Conservation (phyloP, 805 yeast species). For the Metschnikowia noctiluminum region DNA sequence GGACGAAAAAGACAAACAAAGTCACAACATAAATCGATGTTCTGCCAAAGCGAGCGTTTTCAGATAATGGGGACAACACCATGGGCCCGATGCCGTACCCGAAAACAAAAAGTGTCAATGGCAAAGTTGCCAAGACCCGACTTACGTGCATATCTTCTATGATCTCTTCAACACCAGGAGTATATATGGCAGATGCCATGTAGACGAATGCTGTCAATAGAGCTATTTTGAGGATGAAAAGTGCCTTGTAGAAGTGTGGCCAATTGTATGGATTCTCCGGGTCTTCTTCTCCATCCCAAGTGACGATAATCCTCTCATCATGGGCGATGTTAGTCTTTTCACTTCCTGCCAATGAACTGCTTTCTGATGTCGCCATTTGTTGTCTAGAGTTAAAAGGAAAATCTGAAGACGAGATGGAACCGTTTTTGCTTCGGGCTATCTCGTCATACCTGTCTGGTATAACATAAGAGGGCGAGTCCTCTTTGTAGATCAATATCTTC, state of each 20-base stretch:
- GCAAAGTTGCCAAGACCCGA: constrained; percentile 45
- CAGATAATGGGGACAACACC: constrained; percentile 57
- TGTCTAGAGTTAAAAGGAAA: neutral
- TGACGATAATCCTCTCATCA: constrained; percentile 16
- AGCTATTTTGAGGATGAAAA: constrained; percentile 39
- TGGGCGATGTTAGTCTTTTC: neutral
- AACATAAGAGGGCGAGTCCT: constrained; percentile 28
- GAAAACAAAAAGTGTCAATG: constrained; percentile 51
- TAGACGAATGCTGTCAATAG: constrained; percentile 51
- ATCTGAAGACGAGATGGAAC: neutral
- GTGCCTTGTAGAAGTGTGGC: constrained; percentile 40
- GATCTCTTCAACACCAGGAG: constrained; percentile 49
- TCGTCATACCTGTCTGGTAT: constrained; percentile 30
- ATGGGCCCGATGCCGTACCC: constrained; percentile 65
- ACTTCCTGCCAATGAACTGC: neutral
- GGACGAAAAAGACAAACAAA: constrained; percentile 43
- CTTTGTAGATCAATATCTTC: constrained; percentile 21
- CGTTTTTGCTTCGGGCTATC: neutral
- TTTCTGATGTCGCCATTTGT: neutral
- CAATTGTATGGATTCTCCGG: constrained; percentile 58
- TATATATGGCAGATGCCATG: constrained; percentile 53
- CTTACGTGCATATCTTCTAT: constrained; percentile 45
- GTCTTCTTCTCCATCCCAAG: constrained; percentile 45
- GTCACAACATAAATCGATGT: constrained; percentile 47
- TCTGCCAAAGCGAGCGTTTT: constrained; percentile 52